phyloP scores from a whole-genome alignment of 2,329 filamentous ascomycete genomes.

The Helotiales sp. region DNA sequence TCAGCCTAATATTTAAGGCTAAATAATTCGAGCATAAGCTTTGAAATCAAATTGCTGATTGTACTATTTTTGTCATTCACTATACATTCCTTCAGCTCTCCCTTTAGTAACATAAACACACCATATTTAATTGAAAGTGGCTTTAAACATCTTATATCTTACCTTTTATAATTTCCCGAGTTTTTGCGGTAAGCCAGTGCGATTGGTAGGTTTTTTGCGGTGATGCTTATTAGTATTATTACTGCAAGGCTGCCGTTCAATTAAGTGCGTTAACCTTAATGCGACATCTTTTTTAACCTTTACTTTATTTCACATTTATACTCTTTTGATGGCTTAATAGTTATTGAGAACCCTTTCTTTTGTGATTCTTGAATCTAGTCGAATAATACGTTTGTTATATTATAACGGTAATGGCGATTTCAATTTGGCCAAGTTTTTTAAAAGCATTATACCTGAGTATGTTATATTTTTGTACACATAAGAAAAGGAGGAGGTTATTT shows the following conservation, averaged over 20 bases:
- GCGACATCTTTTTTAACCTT: conserved; percentile 22
- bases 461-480: too few species aligned
- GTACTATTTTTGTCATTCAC: background rate
- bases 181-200: conserved; percentile 11
- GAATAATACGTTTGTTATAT: too few species aligned
- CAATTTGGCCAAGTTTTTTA: conserved; percentile 26
- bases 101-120: too few species aligned
- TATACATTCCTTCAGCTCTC: background rate
- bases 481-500: too few species aligned
- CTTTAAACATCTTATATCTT: conserved; percentile 20
- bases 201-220: conserved; percentile 26
- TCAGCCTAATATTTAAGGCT: too few species aligned
- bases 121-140: conserved; percentile 20
- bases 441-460: conserved; percentile 32
- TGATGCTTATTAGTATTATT: conserved; percentile 28
- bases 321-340: conserved; percentile 19
- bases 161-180: conserved; percentile 20
- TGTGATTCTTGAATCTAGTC: conserved; percentile 21
- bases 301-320: conserved; percentile 24
- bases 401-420: conserved; percentile 21
- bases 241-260: too few species aligned
- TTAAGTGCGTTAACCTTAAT: conserved; percentile 32
- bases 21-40: background rate
- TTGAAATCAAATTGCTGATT: background rate
- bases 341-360: conserved; percentile 20